Evolutionary conservation across 441 rosid species (phyloP).

Genomic region (Syzygium syzygioides): DNA sequence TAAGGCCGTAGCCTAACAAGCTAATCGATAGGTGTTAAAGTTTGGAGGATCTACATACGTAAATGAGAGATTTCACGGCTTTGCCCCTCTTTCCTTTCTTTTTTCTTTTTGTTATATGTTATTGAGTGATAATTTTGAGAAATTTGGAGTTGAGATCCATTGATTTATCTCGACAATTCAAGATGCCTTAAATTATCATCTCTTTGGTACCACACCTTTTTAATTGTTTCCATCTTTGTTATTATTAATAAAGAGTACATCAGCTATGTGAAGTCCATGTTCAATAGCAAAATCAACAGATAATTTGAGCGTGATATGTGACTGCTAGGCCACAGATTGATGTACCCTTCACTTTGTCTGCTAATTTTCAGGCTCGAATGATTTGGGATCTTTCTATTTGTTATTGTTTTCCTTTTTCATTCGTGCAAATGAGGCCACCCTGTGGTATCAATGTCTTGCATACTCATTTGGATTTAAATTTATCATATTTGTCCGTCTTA

Average conservation of each 20-base stretch:
- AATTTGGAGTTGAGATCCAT: background rate
- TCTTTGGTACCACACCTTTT: background rate
- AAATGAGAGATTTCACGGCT: too few relatives aligned
- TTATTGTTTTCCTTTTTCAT: background rate
- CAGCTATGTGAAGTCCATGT: background rate
- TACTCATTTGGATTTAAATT: background rate
- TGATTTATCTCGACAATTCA: background rate
- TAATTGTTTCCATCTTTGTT: background rate
- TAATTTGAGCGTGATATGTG: background rate
- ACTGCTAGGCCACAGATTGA: background rate
- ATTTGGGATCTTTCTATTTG: background rate
- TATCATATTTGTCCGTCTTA: background rate
- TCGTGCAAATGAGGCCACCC: background rate
- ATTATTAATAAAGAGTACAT: background rate
- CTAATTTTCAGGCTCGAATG: background rate
- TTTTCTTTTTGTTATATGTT: background rate
- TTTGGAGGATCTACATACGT: too few relatives aligned
- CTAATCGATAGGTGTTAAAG: background rate
- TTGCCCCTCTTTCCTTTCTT: background rate
- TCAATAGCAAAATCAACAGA: background rate
- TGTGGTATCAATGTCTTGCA: background rate
- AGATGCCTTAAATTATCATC: background rate
- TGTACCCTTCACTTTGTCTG: background rate
- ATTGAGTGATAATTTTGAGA: background rate
- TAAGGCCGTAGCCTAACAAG: background rate